These are phyloP conservation scores for Camelina neglecta DNA, from an alignment of 345 rosid genomes.

Conservation along the genomic window DNA sequence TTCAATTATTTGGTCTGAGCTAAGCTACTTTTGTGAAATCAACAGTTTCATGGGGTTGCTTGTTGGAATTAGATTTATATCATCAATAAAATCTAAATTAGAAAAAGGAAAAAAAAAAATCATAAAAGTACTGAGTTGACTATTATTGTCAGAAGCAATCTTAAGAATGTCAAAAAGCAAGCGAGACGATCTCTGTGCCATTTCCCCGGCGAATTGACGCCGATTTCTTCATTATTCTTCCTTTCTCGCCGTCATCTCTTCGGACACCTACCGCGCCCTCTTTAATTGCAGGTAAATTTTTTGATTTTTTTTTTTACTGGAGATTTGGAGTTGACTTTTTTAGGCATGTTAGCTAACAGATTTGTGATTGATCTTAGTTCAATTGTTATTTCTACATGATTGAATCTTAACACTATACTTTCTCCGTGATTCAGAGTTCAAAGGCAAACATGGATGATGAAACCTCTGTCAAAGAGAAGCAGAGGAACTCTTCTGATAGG, in stretches of 20 bases:
- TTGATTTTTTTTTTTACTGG: background rate
- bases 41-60: too few species aligned
- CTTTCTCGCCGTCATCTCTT: background rate
- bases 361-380: background rate
- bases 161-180: background rate
- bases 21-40: too few species aligned
- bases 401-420: background rate
- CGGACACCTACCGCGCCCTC: background rate
- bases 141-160: background rate
- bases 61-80: too few species aligned
- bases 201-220: background rate
- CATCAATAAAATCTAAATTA: too few species aligned
- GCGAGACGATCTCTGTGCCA: background rate
- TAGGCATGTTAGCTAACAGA: background rate
- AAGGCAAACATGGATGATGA: constrained; percentile 20
- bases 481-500: background rate
- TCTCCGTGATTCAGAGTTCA: background rate
- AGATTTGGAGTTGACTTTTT: constrained; percentile 25
- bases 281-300: background rate
- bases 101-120: too few species aligned
- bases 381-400: constrained; percentile 1
- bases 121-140: background rate
- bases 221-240: background rate
- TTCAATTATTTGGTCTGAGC: too few species aligned
- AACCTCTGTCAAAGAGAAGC: constrained; percentile 25